A percentile compares a stretch with the other conserved stretches of the same genome.
phyloP scores from a whole-genome alignment of 257 asterid species.

The Ilex asprella region DNA sequence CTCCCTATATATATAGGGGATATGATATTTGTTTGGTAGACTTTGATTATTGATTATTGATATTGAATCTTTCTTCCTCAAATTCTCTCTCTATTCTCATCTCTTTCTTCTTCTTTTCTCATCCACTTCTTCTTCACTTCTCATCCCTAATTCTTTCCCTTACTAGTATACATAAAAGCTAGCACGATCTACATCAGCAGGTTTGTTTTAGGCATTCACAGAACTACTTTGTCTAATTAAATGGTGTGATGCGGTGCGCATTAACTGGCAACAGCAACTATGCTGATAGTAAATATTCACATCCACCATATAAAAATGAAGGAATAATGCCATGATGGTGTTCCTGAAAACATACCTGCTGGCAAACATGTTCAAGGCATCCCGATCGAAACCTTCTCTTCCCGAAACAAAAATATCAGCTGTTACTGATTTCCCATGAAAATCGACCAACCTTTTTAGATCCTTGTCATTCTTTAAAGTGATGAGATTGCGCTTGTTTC shows the following conservation, averaged over 20 bases:
- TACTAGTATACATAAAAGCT: too few species aligned
- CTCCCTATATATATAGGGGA: too few species aligned
- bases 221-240: not conserved
- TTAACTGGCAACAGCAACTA: not conserved
- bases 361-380: constrained; percentile 27
- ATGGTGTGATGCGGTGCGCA: not conserved
- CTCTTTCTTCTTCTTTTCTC: too few species aligned
- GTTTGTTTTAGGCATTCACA: constrained; percentile 10
- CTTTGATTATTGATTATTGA: too few species aligned
- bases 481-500: constrained; percentile 76
- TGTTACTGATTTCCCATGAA: constrained; percentile 76
- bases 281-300: too few species aligned
- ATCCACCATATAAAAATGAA: not conserved
- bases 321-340: not conserved
- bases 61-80: too few species aligned
- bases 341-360: constrained; percentile 40
- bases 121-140: too few species aligned
- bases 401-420: constrained; percentile 76
- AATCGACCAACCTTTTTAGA: constrained; percentile 73
- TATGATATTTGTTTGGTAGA: too few species aligned
- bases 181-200: too few species aligned
- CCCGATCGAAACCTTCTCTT: constrained; percentile 61
- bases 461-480: constrained; percentile 69
- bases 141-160: too few species aligned
- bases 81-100: too few species aligned